These are phyloP conservation scores for Fraxinus sp. DNA, from an alignment of 305 asterid genomes.

Conservation along the genomic window DNA sequence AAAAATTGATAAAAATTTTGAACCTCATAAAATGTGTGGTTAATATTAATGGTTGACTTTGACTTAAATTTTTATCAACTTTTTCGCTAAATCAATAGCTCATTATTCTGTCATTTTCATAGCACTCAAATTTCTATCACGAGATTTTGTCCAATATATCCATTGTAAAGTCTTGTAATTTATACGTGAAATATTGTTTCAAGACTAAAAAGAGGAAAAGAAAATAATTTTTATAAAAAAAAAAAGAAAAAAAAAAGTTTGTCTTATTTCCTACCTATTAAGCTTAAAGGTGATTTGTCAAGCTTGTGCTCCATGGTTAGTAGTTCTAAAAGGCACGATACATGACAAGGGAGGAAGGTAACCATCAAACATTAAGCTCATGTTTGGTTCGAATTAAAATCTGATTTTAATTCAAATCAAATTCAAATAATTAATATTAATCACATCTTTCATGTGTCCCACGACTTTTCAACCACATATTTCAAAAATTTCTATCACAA, in stretches of 20 bases:
- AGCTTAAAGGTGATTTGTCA: neutral
- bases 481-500: no score
- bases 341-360: neutral
- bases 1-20: no score
- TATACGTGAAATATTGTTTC: neutral
- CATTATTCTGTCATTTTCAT: neutral
- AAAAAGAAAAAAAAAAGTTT: neutral
- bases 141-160: neutral
- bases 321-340: neutral
- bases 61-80: no score
- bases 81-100: neutral
- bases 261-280: neutral
- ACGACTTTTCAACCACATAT: no score
- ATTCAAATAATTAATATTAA: no score
- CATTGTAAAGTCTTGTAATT: neutral
- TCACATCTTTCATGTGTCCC: no score
- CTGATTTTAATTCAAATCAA: no score
- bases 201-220: neutral
- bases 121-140: neutral
- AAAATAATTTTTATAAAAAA: neutral
- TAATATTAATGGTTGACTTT: no score
- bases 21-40: neutral
- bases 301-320: neutral
- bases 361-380: no score
- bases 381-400: no score